phyloP scores from a whole-genome alignment of 805 yeast species.

The Metschnikowia vanudenii region DNA sequence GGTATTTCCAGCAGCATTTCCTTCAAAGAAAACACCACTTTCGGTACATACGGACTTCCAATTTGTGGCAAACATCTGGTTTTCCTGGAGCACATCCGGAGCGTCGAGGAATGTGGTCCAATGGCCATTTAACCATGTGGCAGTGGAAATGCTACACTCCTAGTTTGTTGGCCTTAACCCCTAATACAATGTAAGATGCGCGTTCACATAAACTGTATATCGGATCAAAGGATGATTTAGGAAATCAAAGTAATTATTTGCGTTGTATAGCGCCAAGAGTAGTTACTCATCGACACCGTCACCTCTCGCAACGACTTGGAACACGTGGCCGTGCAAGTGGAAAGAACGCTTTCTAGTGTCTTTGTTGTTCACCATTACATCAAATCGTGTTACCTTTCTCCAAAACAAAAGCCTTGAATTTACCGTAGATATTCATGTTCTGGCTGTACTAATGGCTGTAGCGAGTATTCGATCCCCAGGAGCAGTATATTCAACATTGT shows the following conservation, averaged over 20 bases:
- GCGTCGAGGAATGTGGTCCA: constrained; percentile 82
- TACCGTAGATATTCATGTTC: constrained; percentile 69
- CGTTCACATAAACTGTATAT: constrained; percentile 76
- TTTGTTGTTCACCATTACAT: constrained; percentile 76
- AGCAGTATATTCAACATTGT: constrained; percentile 70
- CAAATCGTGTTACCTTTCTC: constrained; percentile 67
- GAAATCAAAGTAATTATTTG: constrained; percentile 39
- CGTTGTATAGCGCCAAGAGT: constrained; percentile 57
- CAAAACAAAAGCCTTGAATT: constrained; percentile 73
- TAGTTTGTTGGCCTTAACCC: constrained; percentile 92
- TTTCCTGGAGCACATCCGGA: constrained; percentile 53
- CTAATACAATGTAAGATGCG: constrained; percentile 79
- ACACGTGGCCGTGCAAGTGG: constrained; percentile 93
- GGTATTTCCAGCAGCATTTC: constrained; percentile 89
- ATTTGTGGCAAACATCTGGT: constrained; percentile 61
- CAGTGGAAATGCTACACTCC: constrained; percentile 99
- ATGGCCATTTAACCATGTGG: constrained; percentile 98
- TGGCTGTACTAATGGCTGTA: constrained; percentile 76
- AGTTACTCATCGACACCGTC: constrained; percentile 54
- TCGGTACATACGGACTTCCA: constrained; percentile 60
- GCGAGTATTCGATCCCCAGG: constrained; percentile 95
- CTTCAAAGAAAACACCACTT: constrained; percentile 51
- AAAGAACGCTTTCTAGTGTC: constrained; percentile 96
- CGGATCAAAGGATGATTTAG: constrained; percentile 82
- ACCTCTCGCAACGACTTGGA: constrained; percentile 80